These are phyloP conservation scores for Spathaspora passalidarum DNA, from an alignment of 805 yeast genomes.

Conservation along the genomic window DNA sequence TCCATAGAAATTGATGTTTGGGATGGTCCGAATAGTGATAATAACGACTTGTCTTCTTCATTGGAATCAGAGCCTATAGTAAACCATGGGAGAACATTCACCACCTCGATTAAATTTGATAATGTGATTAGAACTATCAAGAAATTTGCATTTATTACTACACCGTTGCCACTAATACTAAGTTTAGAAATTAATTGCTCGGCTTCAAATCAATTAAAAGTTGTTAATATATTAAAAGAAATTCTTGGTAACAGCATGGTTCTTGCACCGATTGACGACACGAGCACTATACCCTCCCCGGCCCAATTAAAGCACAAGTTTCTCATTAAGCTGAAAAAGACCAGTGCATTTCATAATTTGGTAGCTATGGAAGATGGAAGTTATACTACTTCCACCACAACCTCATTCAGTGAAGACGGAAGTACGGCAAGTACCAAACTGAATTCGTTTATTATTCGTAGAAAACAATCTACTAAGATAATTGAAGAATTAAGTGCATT, in stretches of 20 bases:
- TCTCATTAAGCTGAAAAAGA: constrained; percentile 74
- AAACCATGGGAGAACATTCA: constrained; percentile 84
- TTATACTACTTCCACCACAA: constrained; percentile 16
- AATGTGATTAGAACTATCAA: constrained; percentile 72
- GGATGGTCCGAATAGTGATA: constrained; percentile 49
- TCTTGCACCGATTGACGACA: constrained; percentile 31
- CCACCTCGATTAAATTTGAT: constrained; percentile 64
- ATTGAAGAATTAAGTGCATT: constrained; percentile 49
- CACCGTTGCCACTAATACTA: constrained; percentile 81
- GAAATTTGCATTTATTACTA: constrained; percentile 83
- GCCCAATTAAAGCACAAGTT: constrained; percentile 64
- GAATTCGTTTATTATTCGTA: constrained; percentile 20
- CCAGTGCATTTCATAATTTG: constrained; percentile 21
- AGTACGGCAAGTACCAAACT: background rate
- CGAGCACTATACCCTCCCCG: constrained; percentile 64
- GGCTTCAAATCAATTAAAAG: constrained; percentile 59
- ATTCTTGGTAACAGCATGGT: constrained; percentile 60
- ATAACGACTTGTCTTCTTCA: background rate
- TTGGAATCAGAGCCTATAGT: constrained; percentile 68
- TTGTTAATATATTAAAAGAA: constrained; percentile 51
- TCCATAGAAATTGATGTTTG: constrained; percentile 95
- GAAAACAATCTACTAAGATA: constrained; percentile 22
- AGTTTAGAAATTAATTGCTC: constrained; percentile 86
- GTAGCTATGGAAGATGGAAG: constrained; percentile 19
- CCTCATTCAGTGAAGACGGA: constrained; percentile 41